phyloP scores from a whole-genome alignment of 306 rosid species.

The Rubus idaeus region DNA sequence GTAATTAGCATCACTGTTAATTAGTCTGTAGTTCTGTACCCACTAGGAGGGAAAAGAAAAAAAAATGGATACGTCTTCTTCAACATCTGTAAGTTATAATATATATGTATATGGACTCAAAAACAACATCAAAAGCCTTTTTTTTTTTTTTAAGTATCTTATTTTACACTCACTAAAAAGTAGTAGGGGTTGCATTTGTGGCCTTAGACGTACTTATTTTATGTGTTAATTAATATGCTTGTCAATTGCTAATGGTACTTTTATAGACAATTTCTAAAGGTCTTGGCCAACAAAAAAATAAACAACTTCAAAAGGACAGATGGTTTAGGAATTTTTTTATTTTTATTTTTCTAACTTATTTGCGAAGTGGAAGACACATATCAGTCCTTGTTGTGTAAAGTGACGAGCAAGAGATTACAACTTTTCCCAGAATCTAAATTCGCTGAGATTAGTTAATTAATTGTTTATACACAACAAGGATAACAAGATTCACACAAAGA shows the following conservation, averaged over 20 bases:
- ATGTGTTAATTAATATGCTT: not conserved
- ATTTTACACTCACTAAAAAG: not conserved
- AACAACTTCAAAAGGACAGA: no score
- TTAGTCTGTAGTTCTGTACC: not conserved
- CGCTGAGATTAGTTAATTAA: not conserved
- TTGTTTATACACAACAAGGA: not conserved
- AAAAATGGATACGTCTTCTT: not conserved
- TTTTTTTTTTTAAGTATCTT: not conserved
- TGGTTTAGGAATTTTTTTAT: no score
- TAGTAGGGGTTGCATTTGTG: not conserved
- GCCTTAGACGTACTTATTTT: not conserved
- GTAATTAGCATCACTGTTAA: not conserved
- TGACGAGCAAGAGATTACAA: not conserved
- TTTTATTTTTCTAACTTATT: not conserved
- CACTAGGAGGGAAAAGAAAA: not conserved
- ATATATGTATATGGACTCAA: not conserved
- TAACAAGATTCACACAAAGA: not conserved
- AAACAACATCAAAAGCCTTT: not conserved
- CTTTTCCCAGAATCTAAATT: not conserved
- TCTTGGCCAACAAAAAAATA: no score
- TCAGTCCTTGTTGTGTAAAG: not conserved
- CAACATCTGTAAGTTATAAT: not conserved
- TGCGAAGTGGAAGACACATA: slow-evolving; percentile 6
- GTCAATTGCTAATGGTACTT: slow-evolving; percentile 5
- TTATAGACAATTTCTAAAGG: no score